Base-by-base conservation (phyloP, 2,329 filamentous ascomycete genomes). In the Paracorniculantispora psalliotae region DNA sequence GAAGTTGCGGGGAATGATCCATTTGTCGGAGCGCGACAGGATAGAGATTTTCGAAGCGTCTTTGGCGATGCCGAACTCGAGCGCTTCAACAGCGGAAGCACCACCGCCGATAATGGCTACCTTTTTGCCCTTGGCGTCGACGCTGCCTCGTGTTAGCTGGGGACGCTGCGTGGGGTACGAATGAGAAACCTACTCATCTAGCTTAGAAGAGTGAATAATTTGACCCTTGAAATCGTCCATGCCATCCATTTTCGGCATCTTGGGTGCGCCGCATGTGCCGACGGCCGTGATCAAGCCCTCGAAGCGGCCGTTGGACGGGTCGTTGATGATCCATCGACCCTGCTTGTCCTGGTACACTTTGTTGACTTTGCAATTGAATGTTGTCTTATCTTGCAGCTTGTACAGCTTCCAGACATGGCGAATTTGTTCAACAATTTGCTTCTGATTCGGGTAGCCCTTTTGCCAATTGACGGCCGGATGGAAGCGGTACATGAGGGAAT, bases 401-500 rank as follows among this genome's bases (percentile, higher is more conserved):
- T 96, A 96, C 3, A 80, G 79, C 64, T 90, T 80, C 90, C 90
- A 96, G 0, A 96, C 75, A 61, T 86, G 73, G 19, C 79, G 80
- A 12, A 94, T 86, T 68, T 92, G 86, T 25, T 80, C 79, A 46
- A 92, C 78, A 61, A 96, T 94, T 71, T 92, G 85, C 63, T 87
- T 76, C 52, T 89, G 86, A 61, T 87, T 81, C 0, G 91, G 91
- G 67, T 96, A 96, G n/a, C 89, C 89, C 30, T 79, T 77, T 35
- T 82, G 77, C 85, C 89, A 96, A 61, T 82, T 79, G 1, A 96
- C 84, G 0, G 88, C 89, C 0, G 91, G 91, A 64, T 93, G 89
- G 70, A 96, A 96, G 23, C 91, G 84, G 71, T 93, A 96, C 90
- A 94, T 94, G 60, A 92, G 72, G 21, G 86, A 90, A 70, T 96